A percentile compares a stretch with the other conserved stretches of the same genome.
Conservation (phyloP, 106 monocot species). For the Dioscorea alata region DNA sequence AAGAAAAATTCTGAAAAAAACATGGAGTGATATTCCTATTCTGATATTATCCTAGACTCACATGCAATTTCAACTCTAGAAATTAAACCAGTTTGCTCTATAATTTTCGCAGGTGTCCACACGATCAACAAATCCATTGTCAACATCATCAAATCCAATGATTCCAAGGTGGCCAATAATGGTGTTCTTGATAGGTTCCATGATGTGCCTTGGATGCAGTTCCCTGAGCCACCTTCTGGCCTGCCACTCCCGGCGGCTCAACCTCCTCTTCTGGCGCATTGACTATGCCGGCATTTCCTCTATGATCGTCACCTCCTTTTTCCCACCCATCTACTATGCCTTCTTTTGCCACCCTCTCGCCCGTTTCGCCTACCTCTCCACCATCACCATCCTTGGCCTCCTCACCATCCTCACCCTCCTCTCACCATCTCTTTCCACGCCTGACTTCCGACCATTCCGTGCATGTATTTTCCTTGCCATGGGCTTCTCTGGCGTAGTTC, state of each 20-base stretch:
- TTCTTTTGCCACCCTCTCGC: conserved; percentile 67
- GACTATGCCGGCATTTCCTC: conserved; percentile 85
- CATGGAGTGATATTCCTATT: too few relatives aligned
- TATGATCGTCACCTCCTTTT: conserved; percentile 90
- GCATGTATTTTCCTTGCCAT: conserved; percentile 71
- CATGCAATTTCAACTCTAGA: background rate
- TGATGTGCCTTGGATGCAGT: conserved; percentile 74
- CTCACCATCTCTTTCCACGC: conserved; percentile 49
- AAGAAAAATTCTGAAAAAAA: too few relatives aligned
- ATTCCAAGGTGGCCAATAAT: conserved; percentile 75
- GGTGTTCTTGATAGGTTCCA: conserved; percentile 70
- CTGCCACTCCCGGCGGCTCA: conserved; percentile 79
- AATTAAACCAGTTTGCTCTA: background rate
- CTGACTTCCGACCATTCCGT: conserved; percentile 65
- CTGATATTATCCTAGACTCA: background rate
- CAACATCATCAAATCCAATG: background rate
- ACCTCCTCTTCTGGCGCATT: conserved; percentile 80
- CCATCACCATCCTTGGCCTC: conserved; percentile 53
- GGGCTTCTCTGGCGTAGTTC: conserved; percentile 83
- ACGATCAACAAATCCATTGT: background rate
- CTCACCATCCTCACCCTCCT: conserved; percentile 43
- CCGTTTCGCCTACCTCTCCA: conserved; percentile 58
- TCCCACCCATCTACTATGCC: conserved; percentile 86
- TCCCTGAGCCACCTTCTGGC: conserved; percentile 73
- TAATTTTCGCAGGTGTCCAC: background rate